phyloP scores from a whole-genome alignment of 805 yeast species.

The Kuraishia cidri region DNA sequence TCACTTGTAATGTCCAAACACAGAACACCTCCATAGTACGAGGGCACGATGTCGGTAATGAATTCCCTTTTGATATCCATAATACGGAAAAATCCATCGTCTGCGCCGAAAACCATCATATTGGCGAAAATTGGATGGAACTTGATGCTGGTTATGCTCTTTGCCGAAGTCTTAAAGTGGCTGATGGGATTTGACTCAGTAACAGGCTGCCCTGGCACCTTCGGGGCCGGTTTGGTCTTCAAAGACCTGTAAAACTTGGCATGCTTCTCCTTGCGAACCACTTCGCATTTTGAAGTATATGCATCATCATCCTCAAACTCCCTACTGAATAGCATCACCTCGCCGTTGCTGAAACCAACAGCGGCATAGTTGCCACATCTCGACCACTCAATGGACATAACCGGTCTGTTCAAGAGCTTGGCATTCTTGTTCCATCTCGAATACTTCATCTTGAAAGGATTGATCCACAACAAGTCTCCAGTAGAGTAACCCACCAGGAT shows the following conservation, averaged over 20 bases:
- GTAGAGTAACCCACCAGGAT: conserved; percentile 53
- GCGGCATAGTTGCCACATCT: conserved; percentile 35
- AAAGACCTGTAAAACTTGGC: conserved; percentile 19
- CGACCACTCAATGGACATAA: conserved; percentile 38
- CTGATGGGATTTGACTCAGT: conserved; percentile 33
- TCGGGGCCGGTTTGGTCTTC: too few species aligned
- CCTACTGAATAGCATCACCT: conserved; percentile 40
- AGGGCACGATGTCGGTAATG: conserved; percentile 45
- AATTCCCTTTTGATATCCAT: conserved; percentile 37
- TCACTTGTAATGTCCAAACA: conserved; percentile 40
- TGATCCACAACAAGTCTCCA: conserved; percentile 61
- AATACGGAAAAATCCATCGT: conserved; percentile 56
- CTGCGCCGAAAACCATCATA: conserved; percentile 43
- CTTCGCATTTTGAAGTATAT: conserved; percentile 10
- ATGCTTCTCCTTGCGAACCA: conserved; percentile 22
- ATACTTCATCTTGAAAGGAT: conserved; percentile 38
- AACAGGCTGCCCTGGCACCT: conserved; percentile 4
- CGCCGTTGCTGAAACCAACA: conserved; percentile 60
- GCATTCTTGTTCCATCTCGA: conserved; percentile 45
- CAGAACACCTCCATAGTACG: conserved; percentile 58
- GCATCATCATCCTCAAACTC: conserved; percentile 35
- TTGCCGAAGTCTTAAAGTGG: conserved; percentile 53
- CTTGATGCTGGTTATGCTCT: conserved; percentile 42
- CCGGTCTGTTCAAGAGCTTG: conserved; percentile 29
- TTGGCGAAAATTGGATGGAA: conserved; percentile 30